These are phyloP conservation scores for Solanum clarkiae DNA, from an alignment of 257 asterid genomes.

Conservation along the genomic window DNA sequence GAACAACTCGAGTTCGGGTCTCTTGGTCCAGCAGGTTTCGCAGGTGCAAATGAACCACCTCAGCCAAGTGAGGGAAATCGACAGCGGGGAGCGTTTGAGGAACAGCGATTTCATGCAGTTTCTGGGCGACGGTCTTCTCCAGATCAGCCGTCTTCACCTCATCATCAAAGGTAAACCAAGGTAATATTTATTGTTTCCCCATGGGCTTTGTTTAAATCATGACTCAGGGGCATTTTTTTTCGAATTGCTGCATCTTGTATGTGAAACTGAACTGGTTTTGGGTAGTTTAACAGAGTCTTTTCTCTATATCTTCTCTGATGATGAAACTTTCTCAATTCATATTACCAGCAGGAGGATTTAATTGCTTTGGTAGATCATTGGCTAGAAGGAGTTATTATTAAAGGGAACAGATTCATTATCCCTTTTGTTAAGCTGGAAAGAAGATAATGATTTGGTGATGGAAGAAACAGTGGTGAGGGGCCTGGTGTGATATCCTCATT, in stretches of 20 bases:
- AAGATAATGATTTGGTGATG: not conserved
- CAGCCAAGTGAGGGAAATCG: slow-evolving; percentile 50
- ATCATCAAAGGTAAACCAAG: slow-evolving; percentile 62
- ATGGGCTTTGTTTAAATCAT: not conserved
- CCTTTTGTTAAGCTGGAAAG: not conserved
- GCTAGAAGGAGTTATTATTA: slow-evolving; percentile 2
- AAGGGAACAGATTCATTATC: not conserved
- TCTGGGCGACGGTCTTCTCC: slow-evolving; percentile 52
- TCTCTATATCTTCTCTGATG: not conserved
- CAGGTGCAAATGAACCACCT: slow-evolving; percentile 47
- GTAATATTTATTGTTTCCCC: slow-evolving; percentile 18
- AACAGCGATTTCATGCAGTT: slow-evolving; percentile 43
- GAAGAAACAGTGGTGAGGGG: not conserved
- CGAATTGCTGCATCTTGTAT: not conserved
- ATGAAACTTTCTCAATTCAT: not conserved
- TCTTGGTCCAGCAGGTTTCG: slow-evolving; percentile 53
- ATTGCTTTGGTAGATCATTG: slow-evolving; percentile 11
- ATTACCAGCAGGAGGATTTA: slow-evolving; percentile 43
- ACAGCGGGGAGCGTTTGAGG: slow-evolving; percentile 36
- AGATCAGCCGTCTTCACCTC: slow-evolving; percentile 84
- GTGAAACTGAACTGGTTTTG: not conserved
- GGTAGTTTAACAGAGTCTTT: not conserved
- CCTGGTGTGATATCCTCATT: not conserved
- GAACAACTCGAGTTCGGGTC: slow-evolving; percentile 93
- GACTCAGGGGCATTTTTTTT: not conserved